Evolutionary conservation across 176 grass and related monocot genomes (phyloP), one percentile per base, ranked within the genome.

Genomic region (Carex myosuroides): DNA sequence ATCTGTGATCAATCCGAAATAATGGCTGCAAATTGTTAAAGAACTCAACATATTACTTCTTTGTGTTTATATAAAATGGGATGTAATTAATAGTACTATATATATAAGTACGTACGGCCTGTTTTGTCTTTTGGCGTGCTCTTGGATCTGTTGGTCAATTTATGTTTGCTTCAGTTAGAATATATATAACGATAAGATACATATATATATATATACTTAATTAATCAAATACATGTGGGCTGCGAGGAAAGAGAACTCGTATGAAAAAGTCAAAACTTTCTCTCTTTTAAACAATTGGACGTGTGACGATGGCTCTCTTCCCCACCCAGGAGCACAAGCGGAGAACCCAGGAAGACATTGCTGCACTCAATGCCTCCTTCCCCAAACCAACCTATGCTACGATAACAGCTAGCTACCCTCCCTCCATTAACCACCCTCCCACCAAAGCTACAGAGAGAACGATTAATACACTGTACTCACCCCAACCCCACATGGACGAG

Each of bases 171-270:
- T 50, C 21, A 26, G 3, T 75, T 75, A 14, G 20, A 75, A 52
- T 74, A 52, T 74, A 74, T 74, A 52, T 74, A 74, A 74, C 41
- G 26, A 74, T 74, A n/a, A 75, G 20, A 52, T 53, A 6, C 13
- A 21, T 29, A 54, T 41, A 39, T 39, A 21, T 29, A 54, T 41
- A 39, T 39, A 39, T 4, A 70, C 16, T 6, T 41, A 71, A 37
- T 6, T 41, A 71, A 37, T 3, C 12, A 41, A 33, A 16, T 41
- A 41, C 67, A 71, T 74, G 70, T 74, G 70, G 44, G 70, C 4
- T 74, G 70, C 70, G 8, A 74, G 20, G 10, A 46, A 50, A 52
- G 70, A 73, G 17, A 72, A 48, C 8, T 48, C 3, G 1, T 18
- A 48, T 5, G 39, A 72, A 48, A 48, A 50, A 46, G 33, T 71